These are phyloP conservation scores for Gelatoporia subvermispora DNA, from an alignment of 768 basidiomycete species.

Conservation along the genomic window DNA sequence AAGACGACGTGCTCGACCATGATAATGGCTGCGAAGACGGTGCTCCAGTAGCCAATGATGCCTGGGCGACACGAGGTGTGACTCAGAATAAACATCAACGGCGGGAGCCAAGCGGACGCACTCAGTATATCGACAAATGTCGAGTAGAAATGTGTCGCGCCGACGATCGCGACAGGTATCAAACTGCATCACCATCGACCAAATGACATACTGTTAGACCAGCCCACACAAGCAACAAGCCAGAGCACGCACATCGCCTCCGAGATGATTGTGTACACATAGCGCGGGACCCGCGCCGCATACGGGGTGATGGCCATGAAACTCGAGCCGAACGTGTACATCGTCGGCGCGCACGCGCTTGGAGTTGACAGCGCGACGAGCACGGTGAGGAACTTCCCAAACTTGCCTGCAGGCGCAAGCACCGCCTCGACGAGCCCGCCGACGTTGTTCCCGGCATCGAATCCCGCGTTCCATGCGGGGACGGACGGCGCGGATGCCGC, in stretches of 20 bases:
- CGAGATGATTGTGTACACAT: slow-evolving; percentile 41
- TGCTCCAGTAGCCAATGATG: slow-evolving; percentile 43
- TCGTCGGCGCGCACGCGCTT: slow-evolving; percentile 53
- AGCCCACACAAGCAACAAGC: background rate
- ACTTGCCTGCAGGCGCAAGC: slow-evolving; percentile 35
- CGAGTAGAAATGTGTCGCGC: slow-evolving; percentile 39
- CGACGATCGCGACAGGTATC: slow-evolving; percentile 44
- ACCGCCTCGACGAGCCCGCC: slow-evolving; percentile 40
- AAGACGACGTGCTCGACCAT: slow-evolving; percentile 41
- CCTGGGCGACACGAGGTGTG: slow-evolving; percentile 19
- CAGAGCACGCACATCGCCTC: slow-evolving; percentile 34
- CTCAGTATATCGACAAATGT: slow-evolving; percentile 40
- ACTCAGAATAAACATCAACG: background rate
- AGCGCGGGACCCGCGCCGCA: slow-evolving; percentile 37
- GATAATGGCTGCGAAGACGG: slow-evolving; percentile 33
- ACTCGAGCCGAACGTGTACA: slow-evolving; percentile 50
- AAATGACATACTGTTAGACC: background rate
- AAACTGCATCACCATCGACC: too few species aligned
- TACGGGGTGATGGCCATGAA: slow-evolving; percentile 33
- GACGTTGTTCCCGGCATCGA: slow-evolving; percentile 33
- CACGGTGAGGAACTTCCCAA: slow-evolving; percentile 44
- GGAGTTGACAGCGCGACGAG: slow-evolving; percentile 50
- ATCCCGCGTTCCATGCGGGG: slow-evolving; percentile 35
- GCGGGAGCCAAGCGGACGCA: slow-evolving; percentile 11
- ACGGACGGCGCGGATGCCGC: slow-evolving; percentile 35